These are phyloP conservation scores for Neurospora sp. DNA, from an alignment of 495 filamentous ascomycete species.

Conservation along the genomic window DNA sequence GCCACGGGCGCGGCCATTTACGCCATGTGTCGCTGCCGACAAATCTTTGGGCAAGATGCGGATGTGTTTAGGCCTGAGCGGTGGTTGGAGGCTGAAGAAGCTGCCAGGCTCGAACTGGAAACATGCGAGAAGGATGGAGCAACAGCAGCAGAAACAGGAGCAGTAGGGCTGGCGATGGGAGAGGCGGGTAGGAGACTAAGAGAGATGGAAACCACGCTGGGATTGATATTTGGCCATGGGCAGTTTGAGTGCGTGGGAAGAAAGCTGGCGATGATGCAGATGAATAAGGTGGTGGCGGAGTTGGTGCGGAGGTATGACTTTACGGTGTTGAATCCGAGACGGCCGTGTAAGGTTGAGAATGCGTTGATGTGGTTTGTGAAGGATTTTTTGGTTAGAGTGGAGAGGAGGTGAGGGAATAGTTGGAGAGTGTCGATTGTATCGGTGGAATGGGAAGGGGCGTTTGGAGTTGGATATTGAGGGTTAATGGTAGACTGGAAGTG, in stretches of 20 bases:
- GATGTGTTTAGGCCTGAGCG: constrained; percentile 27
- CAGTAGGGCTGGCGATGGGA: not conserved
- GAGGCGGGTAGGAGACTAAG: constrained; percentile 8
- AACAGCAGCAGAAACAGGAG: too few species aligned
- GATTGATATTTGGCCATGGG: constrained; percentile 27
- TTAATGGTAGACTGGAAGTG: not conserved
- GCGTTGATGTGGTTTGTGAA: constrained; percentile 12
- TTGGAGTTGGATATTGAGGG: not conserved
- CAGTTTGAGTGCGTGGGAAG: constrained; percentile 33
- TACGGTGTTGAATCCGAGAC: constrained; percentile 9
- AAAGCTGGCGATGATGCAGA: constrained; percentile 27
- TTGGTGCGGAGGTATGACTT: constrained; percentile 11
- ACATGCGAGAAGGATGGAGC: not conserved
- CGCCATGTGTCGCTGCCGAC: constrained; percentile 1
- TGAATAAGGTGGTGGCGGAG: constrained; percentile 39
- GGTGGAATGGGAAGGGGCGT: not conserved
- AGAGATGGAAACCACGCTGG: constrained; percentile 27
- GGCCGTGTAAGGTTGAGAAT: constrained; percentile 16
- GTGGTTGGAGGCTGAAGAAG: constrained; percentile 32
- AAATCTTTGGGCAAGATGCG: constrained; percentile 17
- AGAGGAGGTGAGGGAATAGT: constrained; percentile 2
- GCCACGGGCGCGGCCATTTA: constrained; percentile 12
- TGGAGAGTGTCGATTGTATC: too few species aligned
- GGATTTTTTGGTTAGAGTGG: constrained; percentile 16
- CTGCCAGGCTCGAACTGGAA: not conserved